phyloP scores from a whole-genome alignment of 768 basidiomycete species.

The Termitomyces bulborhizus region DNA sequence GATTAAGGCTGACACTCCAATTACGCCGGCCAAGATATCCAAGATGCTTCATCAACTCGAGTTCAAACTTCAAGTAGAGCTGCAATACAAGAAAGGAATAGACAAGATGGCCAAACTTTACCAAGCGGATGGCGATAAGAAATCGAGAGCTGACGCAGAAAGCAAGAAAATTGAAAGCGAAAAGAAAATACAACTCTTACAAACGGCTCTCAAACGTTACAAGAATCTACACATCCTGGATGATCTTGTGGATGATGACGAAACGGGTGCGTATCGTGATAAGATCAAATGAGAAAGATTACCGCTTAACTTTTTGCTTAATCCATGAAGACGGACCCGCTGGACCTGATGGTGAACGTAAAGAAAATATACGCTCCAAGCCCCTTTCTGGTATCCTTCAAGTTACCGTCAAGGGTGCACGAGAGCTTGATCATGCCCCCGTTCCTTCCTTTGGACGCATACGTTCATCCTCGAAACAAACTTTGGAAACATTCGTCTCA shows the following conservation, averaged over 20 bases:
- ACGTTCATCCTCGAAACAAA: slow-evolving; percentile 75
- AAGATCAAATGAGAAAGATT: background rate
- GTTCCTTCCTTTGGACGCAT: slow-evolving; percentile 48
- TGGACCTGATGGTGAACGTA: slow-evolving; percentile 76
- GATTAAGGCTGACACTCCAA: slow-evolving; percentile 95
- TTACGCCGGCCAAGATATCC: slow-evolving; percentile 94
- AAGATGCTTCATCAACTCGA: slow-evolving; percentile 98
- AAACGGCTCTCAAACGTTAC: slow-evolving; percentile 90
- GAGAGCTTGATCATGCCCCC: slow-evolving; percentile 93
- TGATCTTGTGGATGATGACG: slow-evolving; percentile 83
- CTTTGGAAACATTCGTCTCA: slow-evolving; percentile 83
- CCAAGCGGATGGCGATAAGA: slow-evolving; percentile 96
- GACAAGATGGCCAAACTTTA: slow-evolving; percentile 99
- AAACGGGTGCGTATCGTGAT: slow-evolving; percentile 41
- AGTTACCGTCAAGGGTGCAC: slow-evolving; percentile 83
- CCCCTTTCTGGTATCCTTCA: slow-evolving; percentile 90
- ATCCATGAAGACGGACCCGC: slow-evolving; percentile 30
- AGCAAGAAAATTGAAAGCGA: slow-evolving; percentile 93
- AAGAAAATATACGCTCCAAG: slow-evolving; percentile 90
- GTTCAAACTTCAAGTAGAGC: slow-evolving; percentile 98
- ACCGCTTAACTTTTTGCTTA: background rate
- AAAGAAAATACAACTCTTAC: slow-evolving; percentile 91
- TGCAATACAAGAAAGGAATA: slow-evolving; percentile 96
- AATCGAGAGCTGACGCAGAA: slow-evolving; percentile 88
- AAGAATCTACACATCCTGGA: slow-evolving; percentile 94